Percentiles rank a stretch among this genome's conserved stretches.
These are phyloP conservation scores for Coniophora puteana DNA, from an alignment of 1,284 basidiomycete species.

Conservation along the genomic window DNA sequence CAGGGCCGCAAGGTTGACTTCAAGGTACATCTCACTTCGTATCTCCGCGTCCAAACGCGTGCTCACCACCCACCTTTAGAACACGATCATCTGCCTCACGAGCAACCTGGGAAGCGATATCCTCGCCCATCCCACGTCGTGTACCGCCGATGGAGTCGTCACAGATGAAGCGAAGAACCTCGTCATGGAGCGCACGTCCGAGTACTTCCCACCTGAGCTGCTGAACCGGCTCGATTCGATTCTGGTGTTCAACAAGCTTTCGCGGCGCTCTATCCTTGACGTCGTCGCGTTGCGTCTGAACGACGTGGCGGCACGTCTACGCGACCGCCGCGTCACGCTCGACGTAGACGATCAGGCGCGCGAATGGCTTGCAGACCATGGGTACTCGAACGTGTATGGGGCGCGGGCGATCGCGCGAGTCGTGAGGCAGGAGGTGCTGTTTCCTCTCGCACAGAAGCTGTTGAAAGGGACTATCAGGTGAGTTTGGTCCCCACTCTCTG, in stretches of 20 bases:
- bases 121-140: conserved; percentile 68
- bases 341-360: conserved; percentile 65
- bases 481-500: conserved; percentile 23
- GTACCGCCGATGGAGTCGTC: conserved; percentile 63
- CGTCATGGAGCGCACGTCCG: conserved; percentile 74
- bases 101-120: conserved; percentile 65
- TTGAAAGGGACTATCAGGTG: conserved; percentile 73
- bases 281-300: conserved; percentile 76
- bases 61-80: conserved; percentile 19
- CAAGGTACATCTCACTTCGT: conserved; percentile 43
- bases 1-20: conserved; percentile 79
- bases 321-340: conserved; percentile 64
- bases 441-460: conserved; percentile 75
- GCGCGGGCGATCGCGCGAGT: conserved; percentile 82
- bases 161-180: conserved; percentile 58
- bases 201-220: conserved; percentile 88
- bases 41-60: background rate
- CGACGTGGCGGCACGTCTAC: conserved; percentile 71
- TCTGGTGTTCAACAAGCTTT: conserved; percentile 88
- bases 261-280: conserved; percentile 65
- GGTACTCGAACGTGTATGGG: conserved; percentile 86
- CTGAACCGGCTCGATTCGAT: conserved; percentile 88
- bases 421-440: conserved; percentile 75
- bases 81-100: conserved; percentile 35
- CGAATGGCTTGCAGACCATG: conserved; percentile 74